Evolutionary conservation across 148 eudicot species (phyloP), one percentile per base, ranked within the genome.

Genomic region (Rhododendron henanense): DNA sequence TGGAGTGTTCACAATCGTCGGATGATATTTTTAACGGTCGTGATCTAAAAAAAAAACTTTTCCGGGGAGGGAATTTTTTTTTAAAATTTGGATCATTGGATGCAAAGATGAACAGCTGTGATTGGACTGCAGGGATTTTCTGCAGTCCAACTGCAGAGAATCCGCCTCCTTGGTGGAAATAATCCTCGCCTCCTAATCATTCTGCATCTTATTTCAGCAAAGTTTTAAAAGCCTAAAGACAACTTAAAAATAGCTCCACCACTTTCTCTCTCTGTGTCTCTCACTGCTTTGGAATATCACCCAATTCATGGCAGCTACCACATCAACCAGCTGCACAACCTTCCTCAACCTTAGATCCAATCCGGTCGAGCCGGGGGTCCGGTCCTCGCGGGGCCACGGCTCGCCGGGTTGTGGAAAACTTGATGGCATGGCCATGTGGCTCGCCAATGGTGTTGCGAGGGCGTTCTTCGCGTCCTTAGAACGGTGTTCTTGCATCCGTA

Each of bases 401-500:
- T 31, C 86, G 10, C 82, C 86, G 1, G 47, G 82, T 9, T 85
- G 88, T 31, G 76, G 88, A 44, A 91, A 91, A 63, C 86, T 91
- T 67, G 92, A 91, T 53, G 89, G 90, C 48, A 78, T 86, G 81
- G 92, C 92, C 80, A 91, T 84, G 91, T 89, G 92, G 91, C 44
- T 91, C 33, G 80, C 89, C 83, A 84, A 91, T 78, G 88, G 92
- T 39, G 81, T 91, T 0, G 74, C 92, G 19, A 85, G 83, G 19
- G 91, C 87, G 0, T 91, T 91, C 75, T 91, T 91, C 39, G 90
- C 91, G 2, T 91, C 92, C 5, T 65, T 91, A 23, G 88, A 91
- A 47, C 69, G 90, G 1, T 91, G 92, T 83, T 91, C 92, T 74
- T 91, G 92, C 87, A 87, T 91, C 59, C 88, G 90, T 1, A 91